phyloP scores from a whole-genome alignment of 2,329 filamentous ascomycete species.

The Microdochium bolleyi region DNA sequence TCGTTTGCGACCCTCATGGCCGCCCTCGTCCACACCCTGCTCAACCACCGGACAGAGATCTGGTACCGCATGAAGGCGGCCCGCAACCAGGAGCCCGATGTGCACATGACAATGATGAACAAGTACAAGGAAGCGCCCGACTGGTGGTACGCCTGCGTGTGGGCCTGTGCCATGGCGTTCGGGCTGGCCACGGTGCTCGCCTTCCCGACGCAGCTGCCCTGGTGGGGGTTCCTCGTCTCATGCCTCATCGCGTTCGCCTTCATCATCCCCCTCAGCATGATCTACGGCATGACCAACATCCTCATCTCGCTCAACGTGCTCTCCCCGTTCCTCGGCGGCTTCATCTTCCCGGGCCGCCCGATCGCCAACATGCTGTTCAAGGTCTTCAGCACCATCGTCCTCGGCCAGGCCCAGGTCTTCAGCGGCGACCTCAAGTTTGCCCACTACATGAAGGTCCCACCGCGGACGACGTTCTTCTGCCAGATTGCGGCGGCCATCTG shows the following conservation, averaged over 20 bases:
- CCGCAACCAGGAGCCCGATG: slow-evolving; percentile 37
- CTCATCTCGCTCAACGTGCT: slow-evolving; percentile 43
- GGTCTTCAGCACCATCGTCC: slow-evolving; percentile 32
- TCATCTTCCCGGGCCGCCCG: slow-evolving; percentile 48
- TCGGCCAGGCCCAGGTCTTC: slow-evolving; percentile 26
- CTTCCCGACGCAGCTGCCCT: slow-evolving; percentile 39
- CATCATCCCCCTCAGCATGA: slow-evolving; percentile 36
- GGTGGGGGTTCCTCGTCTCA: slow-evolving; percentile 45
- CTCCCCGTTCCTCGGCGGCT: slow-evolving; percentile 46
- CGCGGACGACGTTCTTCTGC: slow-evolving; percentile 38
- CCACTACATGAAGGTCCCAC: slow-evolving; percentile 32
- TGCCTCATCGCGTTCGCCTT: slow-evolving; percentile 36
- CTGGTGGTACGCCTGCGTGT: slow-evolving; percentile 44
- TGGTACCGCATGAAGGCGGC: slow-evolving; percentile 35
- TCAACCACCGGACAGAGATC: slow-evolving; percentile 33
- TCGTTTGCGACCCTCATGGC: slow-evolving; percentile 45
- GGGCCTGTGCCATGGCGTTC: slow-evolving; percentile 36
- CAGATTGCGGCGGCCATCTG: slow-evolving; percentile 42
- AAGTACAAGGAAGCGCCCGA: slow-evolving; percentile 43
- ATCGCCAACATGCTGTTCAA: slow-evolving; percentile 51
- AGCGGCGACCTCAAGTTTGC: slow-evolving; percentile 25
- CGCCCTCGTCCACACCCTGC: slow-evolving; percentile 25
- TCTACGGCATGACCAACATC: slow-evolving; percentile 44
- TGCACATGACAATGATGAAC: slow-evolving; percentile 43
- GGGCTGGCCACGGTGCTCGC: slow-evolving; percentile 34